Conservation (phyloP, 2,329 filamentous ascomycete genomes). For the Tolypocladium nubicola region DNA sequence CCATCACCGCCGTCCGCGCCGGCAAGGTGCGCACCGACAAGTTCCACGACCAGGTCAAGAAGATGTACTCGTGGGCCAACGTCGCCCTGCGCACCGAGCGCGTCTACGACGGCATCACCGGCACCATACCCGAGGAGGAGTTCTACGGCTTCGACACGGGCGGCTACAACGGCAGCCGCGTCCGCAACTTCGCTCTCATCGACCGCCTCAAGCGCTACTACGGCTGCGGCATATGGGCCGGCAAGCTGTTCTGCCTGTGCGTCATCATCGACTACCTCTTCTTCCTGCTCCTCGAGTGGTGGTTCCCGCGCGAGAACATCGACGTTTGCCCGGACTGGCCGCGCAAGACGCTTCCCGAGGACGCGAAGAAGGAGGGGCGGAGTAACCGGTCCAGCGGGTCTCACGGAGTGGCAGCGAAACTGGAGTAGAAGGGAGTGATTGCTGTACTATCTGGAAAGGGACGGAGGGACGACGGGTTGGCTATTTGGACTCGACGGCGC, state of each 20-base stretch:
- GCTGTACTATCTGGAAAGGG: neutral
- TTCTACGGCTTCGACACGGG: slow-evolving; percentile 76
- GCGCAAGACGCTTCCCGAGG: slow-evolving; percentile 45
- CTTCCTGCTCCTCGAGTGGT: slow-evolving; percentile 79
- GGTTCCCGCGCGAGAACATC: slow-evolving; percentile 74
- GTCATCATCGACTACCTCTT: slow-evolving; percentile 90
- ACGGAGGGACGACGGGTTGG: neutral
- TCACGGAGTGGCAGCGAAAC: slow-evolving; percentile 12
- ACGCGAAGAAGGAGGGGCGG: slow-evolving; percentile 17
- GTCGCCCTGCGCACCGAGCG: slow-evolving; percentile 88
- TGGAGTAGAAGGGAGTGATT: slow-evolving; percentile 6
- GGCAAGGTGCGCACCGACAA: slow-evolving; percentile 84
- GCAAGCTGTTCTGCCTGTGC: slow-evolving; percentile 92
- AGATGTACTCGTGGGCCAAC: slow-evolving; percentile 98
- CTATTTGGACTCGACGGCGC: neutral
- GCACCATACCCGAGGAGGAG: slow-evolving; percentile 72
- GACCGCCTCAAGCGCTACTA: slow-evolving; percentile 95
- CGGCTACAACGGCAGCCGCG: slow-evolving; percentile 57
- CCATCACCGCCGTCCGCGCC: slow-evolving; percentile 75
- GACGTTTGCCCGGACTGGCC: slow-evolving; percentile 91
- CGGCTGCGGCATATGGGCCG: slow-evolving; percentile 95
- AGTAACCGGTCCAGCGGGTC: slow-evolving; percentile 23
- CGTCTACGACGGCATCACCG: slow-evolving; percentile 88
- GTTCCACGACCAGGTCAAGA: slow-evolving; percentile 94
- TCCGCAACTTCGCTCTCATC: slow-evolving; percentile 84